Evolutionary conservation across 352 stramenopile species (phyloP).

Genomic region (Thalassiosira exigua): DNA sequence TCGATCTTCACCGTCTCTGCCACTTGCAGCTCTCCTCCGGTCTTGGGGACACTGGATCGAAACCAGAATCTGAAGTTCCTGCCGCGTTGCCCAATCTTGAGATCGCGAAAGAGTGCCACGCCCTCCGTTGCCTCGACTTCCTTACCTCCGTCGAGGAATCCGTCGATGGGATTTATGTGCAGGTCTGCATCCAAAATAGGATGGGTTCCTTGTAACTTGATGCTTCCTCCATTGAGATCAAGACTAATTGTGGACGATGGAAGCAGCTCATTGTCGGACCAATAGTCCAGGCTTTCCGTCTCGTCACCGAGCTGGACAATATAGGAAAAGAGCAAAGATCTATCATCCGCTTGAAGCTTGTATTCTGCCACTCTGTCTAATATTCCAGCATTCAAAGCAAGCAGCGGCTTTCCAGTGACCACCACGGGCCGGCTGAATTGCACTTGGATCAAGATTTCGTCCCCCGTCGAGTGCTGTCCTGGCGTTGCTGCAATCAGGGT

Average conservation of each 20-base stretch:
- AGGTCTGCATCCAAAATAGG: conserved; percentile 65
- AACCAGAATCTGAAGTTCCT: conserved; percentile 71
- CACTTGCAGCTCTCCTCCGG: conserved; percentile 39
- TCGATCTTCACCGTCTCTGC: conserved; percentile 55
- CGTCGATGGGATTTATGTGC: conserved; percentile 66
- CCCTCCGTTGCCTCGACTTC: conserved; percentile 45
- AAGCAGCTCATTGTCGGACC: conserved; percentile 53
- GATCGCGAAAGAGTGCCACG: conserved; percentile 55
- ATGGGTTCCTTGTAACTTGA: conserved; percentile 40
- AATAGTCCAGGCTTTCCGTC: conserved; percentile 62
- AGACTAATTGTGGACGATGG: conserved; percentile 57
- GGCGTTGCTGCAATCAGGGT: conserved; percentile 32
- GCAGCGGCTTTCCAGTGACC: conserved; percentile 50
- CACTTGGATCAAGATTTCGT: conserved; percentile 54
- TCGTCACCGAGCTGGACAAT: conserved; percentile 63
- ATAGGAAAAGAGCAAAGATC: conserved; percentile 63
- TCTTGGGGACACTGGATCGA: conserved; percentile 28
- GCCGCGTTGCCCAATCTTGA: conserved; percentile 68
- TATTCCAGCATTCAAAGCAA: conserved; percentile 53
- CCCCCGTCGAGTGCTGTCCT: conserved; percentile 39
- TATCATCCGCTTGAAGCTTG: conserved; percentile 52
- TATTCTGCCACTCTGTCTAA: conserved; percentile 61
- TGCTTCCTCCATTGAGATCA: conserved; percentile 57
- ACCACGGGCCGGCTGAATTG: conserved; percentile 58
- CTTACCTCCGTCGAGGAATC: conserved; percentile 57